These are phyloP conservation scores for Musa schizocarpa DNA, from an alignment of 176 grass and related monocot genomes.

Conservation along the genomic window DNA sequence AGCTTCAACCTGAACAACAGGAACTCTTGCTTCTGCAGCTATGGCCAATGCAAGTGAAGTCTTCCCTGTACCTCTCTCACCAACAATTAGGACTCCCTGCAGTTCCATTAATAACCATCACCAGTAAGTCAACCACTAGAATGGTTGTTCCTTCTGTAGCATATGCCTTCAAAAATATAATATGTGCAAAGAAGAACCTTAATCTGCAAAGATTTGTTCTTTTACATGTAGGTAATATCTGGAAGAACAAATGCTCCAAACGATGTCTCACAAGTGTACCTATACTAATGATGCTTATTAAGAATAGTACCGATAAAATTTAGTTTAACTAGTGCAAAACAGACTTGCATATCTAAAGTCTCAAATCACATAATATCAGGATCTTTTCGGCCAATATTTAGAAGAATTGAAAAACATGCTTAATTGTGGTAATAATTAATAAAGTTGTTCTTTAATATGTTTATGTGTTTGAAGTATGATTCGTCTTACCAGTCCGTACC, in stretches of 20 bases:
- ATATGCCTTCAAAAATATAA: neutral
- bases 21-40: constrained; percentile 36
- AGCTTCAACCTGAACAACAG: constrained; percentile 29
- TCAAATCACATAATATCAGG: neutral
- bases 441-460: no score
- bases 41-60: constrained; percentile 33
- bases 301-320: neutral
- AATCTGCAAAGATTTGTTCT: neutral
- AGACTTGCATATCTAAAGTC: neutral
- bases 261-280: neutral
- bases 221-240: neutral
- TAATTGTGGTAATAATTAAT: neutral
- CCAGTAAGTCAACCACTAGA: constrained; percentile 2
- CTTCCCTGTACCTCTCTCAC: constrained; percentile 31
- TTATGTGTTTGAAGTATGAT: no score
- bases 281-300: neutral
- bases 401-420: neutral
- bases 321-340: neutral
- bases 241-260: neutral
- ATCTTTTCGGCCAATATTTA: neutral
- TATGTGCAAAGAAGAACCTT: neutral
- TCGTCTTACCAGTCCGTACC: no score
- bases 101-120: neutral
- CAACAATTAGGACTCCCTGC: constrained; percentile 31
- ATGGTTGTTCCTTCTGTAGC: neutral